Base-by-base conservation (phyloP, 2,329 filamentous ascomycete species). In the Remersonia thermophila region DNA sequence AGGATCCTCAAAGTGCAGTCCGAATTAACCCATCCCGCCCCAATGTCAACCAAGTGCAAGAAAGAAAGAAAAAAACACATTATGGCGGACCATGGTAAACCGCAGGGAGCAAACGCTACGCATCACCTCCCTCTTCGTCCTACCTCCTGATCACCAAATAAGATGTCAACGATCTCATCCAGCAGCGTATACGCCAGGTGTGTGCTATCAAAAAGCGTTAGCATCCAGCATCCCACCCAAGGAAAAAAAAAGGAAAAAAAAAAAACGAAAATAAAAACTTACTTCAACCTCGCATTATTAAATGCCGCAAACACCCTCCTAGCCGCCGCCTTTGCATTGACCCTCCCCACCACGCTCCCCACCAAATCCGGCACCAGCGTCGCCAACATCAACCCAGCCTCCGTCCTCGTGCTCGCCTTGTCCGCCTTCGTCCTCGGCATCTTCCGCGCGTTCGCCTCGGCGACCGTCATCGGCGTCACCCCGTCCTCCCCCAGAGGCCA, bases 221-320 rank as follows among this genome's bases (percentile, higher is more conserved):
- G 37, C 35, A 32, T 35, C 9, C n/a, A 7, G 27, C 6, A n/a
- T 11, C 13, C 20, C 15, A 14, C 23, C 3, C 28, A 18, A 4
- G 8, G 32, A 10, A 12, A 30, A 20, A 13, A 39, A 6, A 27
- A 33, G 33, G 11, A 27, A 27, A 20, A 31, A n/a, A 31, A 35
- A 28, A 36, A 14, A 6, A 3, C 13, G 7, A 18, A 36, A 35
- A 3, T 7, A 28, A 47, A 10, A 33, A 74, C 80, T 66, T 63
- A 87, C 82, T 96, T 95, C 47, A 98, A 65, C 45, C 85, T 71
- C 40, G 77, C 71, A 59, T 96, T 98, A 58, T 98, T 98, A 48
- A 96, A 65, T 31, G 83, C 86, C 8, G 86, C 87, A 63, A 93
- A 84, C 32, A 96, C 74, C 51, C 87, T 81, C 48, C 89, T 73